Conservation (phyloP, 176 grass and related monocot genomes). For the Avena sativa region DNA sequence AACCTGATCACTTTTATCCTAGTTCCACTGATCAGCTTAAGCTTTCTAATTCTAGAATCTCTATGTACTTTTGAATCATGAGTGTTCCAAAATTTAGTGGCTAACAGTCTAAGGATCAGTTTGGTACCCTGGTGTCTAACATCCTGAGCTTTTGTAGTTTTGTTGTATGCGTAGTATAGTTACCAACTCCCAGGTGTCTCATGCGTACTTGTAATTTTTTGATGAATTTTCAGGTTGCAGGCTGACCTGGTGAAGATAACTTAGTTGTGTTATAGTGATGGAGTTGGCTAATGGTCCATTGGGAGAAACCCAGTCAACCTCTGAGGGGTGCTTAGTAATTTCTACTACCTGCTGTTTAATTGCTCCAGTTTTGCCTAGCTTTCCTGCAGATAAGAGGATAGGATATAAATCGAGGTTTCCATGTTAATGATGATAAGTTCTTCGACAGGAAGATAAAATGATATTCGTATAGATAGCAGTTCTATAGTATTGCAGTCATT, state of each 20-base stretch:
- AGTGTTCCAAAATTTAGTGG: neutral
- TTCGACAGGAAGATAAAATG: constrained; percentile 18
- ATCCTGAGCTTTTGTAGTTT: neutral
- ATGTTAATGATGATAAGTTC: constrained; percentile 19
- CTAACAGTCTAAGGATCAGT: neutral
- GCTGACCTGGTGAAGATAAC: constrained; percentile 35
- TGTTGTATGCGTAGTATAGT: neutral
- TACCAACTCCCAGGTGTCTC: neutral
- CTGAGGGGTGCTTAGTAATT: constrained; percentile 38
- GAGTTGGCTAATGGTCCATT: constrained; percentile 22
- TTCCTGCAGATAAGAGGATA: constrained; percentile 13
- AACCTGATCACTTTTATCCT: neutral
- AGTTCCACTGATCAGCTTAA: neutral
- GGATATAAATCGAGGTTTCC: neutral
- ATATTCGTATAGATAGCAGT: constrained; percentile 4
- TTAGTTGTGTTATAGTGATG: constrained; percentile 39
- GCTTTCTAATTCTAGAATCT: constrained; percentile 1
- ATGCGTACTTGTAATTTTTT: neutral
- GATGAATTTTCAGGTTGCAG: constrained; percentile 45
- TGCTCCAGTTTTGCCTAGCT: constrained; percentile 21
- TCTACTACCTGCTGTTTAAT: constrained; percentile 13
- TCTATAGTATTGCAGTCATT: neutral
- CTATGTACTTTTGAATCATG: neutral
- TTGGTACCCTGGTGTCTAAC: neutral
- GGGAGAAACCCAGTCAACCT: constrained; percentile 29